Percentiles rank a stretch among this genome's conserved stretches.
Conservation (phyloP, 345 rosid species). For the Mangifera indica region DNA sequence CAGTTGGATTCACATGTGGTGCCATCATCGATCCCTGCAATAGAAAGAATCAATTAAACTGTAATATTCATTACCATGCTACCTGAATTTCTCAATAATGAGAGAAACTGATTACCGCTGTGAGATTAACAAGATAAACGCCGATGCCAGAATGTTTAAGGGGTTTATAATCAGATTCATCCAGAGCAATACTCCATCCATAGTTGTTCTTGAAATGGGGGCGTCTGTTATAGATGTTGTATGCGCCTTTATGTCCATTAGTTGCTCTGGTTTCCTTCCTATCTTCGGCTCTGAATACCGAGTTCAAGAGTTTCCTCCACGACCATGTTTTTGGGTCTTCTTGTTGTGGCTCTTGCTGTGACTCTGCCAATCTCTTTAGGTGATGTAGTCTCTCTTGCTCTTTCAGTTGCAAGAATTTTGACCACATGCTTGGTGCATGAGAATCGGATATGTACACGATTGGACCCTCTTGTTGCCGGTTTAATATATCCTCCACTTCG, state of each 20-base stretch:
- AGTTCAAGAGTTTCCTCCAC: slow-evolving; percentile 52
- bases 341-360: slow-evolving; percentile 26
- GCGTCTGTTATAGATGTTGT: slow-evolving; percentile 52
- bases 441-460: slow-evolving; percentile 53
- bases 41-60: not conserved
- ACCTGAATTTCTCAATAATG: not conserved
- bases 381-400: slow-evolving; percentile 51
- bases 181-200: slow-evolving; percentile 81
- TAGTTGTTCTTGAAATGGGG: slow-evolving; percentile 60
- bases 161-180: slow-evolving; percentile 48
- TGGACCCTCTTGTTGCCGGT: slow-evolving; percentile 49
- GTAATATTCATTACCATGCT: too few relatives aligned
- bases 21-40: slow-evolving; percentile 91
- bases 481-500: slow-evolving; percentile 43
- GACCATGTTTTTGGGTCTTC: slow-evolving; percentile 40
- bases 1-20: slow-evolving; percentile 84
- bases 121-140: slow-evolving; percentile 70
- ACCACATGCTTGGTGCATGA: slow-evolving; percentile 51
- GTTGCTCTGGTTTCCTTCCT: not conserved
- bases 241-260: slow-evolving; percentile 48
- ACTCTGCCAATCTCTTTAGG: slow-evolving; percentile 48
- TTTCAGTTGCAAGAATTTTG: slow-evolving; percentile 46
- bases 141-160: slow-evolving; percentile 67
- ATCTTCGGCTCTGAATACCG: slow-evolving; percentile 26
- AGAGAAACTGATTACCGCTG: slow-evolving; percentile 49